These are phyloP conservation scores for Ganoderma multipileum DNA, from an alignment of 1,284 basidiomycete species.

Conservation along the genomic window DNA sequence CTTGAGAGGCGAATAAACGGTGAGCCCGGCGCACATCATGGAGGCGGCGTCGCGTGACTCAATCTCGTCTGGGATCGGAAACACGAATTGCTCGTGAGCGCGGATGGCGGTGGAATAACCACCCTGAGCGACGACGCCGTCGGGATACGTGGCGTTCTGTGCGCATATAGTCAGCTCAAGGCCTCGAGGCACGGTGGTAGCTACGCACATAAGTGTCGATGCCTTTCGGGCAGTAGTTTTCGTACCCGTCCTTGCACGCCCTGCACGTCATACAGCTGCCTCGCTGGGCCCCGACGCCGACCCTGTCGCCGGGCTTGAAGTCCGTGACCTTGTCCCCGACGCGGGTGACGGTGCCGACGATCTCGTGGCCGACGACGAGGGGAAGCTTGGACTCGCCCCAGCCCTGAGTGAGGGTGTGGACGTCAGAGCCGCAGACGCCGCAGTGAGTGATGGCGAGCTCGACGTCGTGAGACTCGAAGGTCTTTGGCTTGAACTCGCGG, in stretches of 20 bases:
- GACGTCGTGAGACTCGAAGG: slow-evolving; percentile 42
- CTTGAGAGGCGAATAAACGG: slow-evolving; percentile 70
- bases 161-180: neutral
- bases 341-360: slow-evolving; percentile 61
- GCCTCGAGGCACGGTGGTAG: no score
- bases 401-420: slow-evolving; percentile 57
- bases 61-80: slow-evolving; percentile 69
- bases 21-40: slow-evolving; percentile 72
- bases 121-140: slow-evolving; percentile 59
- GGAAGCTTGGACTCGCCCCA: slow-evolving; percentile 54
- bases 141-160: slow-evolving; percentile 44
- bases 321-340: slow-evolving; percentile 61
- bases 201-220: slow-evolving; percentile 33
- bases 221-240: slow-evolving; percentile 56
- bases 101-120: slow-evolving; percentile 75
- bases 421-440: slow-evolving; percentile 56
- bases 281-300: slow-evolving; percentile 70
- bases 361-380: slow-evolving; percentile 63
- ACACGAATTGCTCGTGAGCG: slow-evolving; percentile 73
- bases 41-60: slow-evolving; percentile 56
- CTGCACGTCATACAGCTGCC: slow-evolving; percentile 58
- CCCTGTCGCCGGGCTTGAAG: slow-evolving; percentile 68
- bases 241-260: slow-evolving; percentile 60
- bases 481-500: slow-evolving; percentile 44
- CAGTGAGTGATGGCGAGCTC: slow-evolving; percentile 48